A percentile compares a stretch with the other conserved stretches of the same genome.
phyloP scores from a whole-genome alignment of 1,284 basidiomycete genomes.

The Sutorius eximius region DNA sequence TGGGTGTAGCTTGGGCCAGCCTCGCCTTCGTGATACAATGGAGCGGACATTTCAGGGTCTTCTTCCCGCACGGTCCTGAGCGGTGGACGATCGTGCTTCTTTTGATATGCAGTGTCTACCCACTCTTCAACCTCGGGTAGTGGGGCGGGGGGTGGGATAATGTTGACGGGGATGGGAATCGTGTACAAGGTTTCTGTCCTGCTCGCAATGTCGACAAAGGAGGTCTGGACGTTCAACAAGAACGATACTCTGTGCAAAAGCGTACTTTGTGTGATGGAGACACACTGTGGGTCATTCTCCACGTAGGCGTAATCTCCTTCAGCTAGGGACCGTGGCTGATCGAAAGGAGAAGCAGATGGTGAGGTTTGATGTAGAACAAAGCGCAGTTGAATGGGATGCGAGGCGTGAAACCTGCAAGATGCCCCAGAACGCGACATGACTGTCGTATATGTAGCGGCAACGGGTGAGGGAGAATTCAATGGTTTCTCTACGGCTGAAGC shows the following conservation, averaged over 20 bases:
- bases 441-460: constrained; percentile 42
- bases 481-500: constrained; percentile 32
- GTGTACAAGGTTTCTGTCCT: constrained; percentile 64
- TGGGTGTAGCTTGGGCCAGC: constrained; percentile 70
- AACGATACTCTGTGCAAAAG: constrained; percentile 73
- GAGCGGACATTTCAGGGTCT: constrained; percentile 58
- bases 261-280: constrained; percentile 74
- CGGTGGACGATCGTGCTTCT: constrained; percentile 82
- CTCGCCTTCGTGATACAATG: constrained; percentile 62
- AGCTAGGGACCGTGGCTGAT: constrained; percentile 42
- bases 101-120: constrained; percentile 72
- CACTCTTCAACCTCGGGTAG: constrained; percentile 70
- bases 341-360: constrained; percentile 53
- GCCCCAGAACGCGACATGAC: constrained; percentile 73
- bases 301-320: constrained; percentile 45
- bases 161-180: constrained; percentile 62
- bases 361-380: constrained; percentile 66
- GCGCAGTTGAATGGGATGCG: constrained; percentile 63
- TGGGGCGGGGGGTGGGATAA: constrained; percentile 70
- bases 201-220: constrained; percentile 67
- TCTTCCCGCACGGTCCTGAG: constrained; percentile 64
- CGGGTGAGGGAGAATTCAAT: constrained; percentile 39
- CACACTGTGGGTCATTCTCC: constrained; percentile 60
- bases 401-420: constrained; percentile 75
- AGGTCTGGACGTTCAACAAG: constrained; percentile 59